These are phyloP conservation scores for Lachancea kluyveri DNA, from an alignment of 805 yeast genomes.

Conservation along the genomic window DNA sequence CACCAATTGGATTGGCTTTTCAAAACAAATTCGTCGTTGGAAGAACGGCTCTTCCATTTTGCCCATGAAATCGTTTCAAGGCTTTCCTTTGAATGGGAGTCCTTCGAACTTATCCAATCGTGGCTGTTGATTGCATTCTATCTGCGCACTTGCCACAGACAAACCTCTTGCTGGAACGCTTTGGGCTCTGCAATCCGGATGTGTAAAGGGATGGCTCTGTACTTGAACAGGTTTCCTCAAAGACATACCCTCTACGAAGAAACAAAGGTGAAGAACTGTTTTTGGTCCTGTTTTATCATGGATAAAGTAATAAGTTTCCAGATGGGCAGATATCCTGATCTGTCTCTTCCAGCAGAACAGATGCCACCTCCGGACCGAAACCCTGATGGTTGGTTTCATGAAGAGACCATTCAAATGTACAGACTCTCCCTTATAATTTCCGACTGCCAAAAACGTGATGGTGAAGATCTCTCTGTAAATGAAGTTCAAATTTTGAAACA, in stretches of 20 bases:
- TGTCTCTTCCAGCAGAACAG: slow-evolving; percentile 18
- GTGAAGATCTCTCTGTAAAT: slow-evolving; percentile 14
- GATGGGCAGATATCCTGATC: slow-evolving; percentile 39
- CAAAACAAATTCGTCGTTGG: slow-evolving; percentile 26
- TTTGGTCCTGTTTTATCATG: slow-evolving; percentile 48
- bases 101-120: slow-evolving; percentile 43
- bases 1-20: no score
- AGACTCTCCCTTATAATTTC: slow-evolving; percentile 16
- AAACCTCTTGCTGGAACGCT: slow-evolving; percentile 37
- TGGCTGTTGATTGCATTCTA: slow-evolving; percentile 43
- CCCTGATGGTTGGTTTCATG: slow-evolving; percentile 17
- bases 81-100: slow-evolving; percentile 46
- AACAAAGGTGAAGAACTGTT: slow-evolving; percentile 44
- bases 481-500: slow-evolving; percentile 12
- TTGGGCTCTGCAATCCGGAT: slow-evolving; percentile 38
- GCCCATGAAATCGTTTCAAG: slow-evolving; percentile 34
- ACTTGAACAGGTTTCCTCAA: slow-evolving; percentile 27
- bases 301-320: slow-evolving; percentile 50
- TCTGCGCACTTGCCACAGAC: slow-evolving; percentile 39
- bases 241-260: slow-evolving; percentile 31
- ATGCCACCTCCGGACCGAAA: slow-evolving; percentile 15
- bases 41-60: slow-evolving; percentile 38
- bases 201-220: slow-evolving; percentile 40
- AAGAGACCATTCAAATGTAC: slow-evolving; percentile 17
- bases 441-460: slow-evolving; percentile 16